Evolutionary conservation across 805 yeast species (phyloP).

Genomic region (Metschnikowia drakensbergensis): DNA sequence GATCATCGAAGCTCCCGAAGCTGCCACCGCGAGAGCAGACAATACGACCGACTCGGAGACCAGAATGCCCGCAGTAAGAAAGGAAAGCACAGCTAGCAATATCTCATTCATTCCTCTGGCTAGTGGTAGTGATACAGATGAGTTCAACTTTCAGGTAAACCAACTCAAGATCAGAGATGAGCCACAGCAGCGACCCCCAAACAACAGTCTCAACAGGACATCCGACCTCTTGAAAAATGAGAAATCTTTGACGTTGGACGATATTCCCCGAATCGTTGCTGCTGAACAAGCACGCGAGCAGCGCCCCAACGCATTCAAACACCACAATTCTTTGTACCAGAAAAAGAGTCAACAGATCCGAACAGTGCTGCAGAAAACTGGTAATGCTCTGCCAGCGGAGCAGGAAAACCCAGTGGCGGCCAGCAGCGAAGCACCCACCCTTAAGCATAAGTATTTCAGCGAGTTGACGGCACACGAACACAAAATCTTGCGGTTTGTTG

Average conservation of each 20-base stretch:
- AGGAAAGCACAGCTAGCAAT: conserved; percentile 25
- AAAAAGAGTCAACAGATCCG: conserved; percentile 26
- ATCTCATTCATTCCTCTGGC: conserved; percentile 25
- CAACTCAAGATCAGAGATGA: conserved; percentile 34
- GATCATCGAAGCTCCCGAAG: conserved; percentile 60
- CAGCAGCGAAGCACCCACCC: neutral
- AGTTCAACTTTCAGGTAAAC: conserved; percentile 22
- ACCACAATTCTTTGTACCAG: conserved; percentile 52
- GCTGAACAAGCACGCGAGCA: conserved; percentile 94
- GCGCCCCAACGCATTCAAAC: conserved; percentile 88
- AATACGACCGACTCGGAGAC: conserved; percentile 22
- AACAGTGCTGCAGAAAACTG: conserved; percentile 11
- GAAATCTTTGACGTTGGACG: conserved; percentile 86
- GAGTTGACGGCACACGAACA: conserved; percentile 59
- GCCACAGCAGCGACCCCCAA: conserved; percentile 32
- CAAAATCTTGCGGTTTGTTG: conserved; percentile 53
- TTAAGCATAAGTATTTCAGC: conserved; percentile 49
- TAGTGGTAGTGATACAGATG: conserved; percentile 24
- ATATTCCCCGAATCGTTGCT: conserved; percentile 94
- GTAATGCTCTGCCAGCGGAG: conserved; percentile 9
- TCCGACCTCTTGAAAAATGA: conserved; percentile 73
- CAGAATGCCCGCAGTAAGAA: conserved; percentile 13
- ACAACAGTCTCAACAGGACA: conserved; percentile 51
- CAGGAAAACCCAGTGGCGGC: conserved; percentile 7
- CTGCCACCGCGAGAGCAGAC: conserved; percentile 34